Evolutionary conservation across 306 rosid species (phyloP), one percentile per base, ranked within the genome.

Genomic region (Cicer judaicum): DNA sequence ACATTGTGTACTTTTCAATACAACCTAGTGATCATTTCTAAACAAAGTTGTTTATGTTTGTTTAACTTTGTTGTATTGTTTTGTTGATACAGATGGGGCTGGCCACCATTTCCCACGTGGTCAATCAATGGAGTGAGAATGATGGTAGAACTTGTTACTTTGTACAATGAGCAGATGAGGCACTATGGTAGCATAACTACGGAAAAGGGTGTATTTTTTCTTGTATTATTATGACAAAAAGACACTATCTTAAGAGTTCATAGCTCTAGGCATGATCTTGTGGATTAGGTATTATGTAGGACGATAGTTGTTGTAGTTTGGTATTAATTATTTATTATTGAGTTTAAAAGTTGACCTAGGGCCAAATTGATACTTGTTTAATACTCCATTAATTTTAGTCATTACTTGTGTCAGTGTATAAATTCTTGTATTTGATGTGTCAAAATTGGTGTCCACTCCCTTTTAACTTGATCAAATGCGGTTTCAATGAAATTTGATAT

Each of bases 101-200:
- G 87, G 90, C 52, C 89, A 64, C 72, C 91, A 76, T 80, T 88
- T 87, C 73, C 82, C 89, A 0, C 92, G 70, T 12, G 87, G 85
- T 71, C 87, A 80, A 79, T 83, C 87, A 5, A 83, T 86, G 91
- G 91, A 86, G 81, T 80, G 91, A 75, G 85, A 82, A 75, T 80
- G 81, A 78, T n/a, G 76, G 70, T 46, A 63, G 67, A 41, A 68
- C 43, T 46, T 54, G 46, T 49, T 67, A 47, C 65, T 29, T 24
- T 73, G 64, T 65, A 43, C 57, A 62, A 84, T 59, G 57, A 69
- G 46, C 74, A 71, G 70, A 15, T 36, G 68, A 63, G 54, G 43
- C 71, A 61, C 42, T 66, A 40, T 49, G 72, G 11, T 70, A 55
- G 60, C 64, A 60, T 24, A 15, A 53, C 52, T 56, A 50, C 64